Evolutionary conservation across 192 early-diverging fungal genomes (phyloP), one percentile per base, ranked within the genome.

Genomic region (Paraglomus brasilianum): DNA sequence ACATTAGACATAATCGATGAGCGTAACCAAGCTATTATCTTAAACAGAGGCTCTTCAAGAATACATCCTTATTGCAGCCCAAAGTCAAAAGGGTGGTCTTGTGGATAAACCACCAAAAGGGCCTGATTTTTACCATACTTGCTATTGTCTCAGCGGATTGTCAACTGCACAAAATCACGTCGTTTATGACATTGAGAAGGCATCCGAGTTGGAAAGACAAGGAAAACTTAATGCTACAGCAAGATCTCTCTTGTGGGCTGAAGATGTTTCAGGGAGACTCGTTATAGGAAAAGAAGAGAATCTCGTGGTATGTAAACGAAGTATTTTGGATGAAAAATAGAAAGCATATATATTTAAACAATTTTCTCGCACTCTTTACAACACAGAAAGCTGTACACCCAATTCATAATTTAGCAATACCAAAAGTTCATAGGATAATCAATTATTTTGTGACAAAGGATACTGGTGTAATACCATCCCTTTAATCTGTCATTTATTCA

Each of bases 81-180:
- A 99, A 73, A 74, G 82, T 44, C 74, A 76, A 13, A 59, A 63
- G 1, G 97, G 97, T 5, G 97, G 97, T 3, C 73, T 97, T 58
- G 82, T 86, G 43, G 97, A 99, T 75, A 99, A 97, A 74, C 97
- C 97, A 2, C 87, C 81, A 72, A 92, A 91, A 53, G 49, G 70
- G 1, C 83, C 90, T 0, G 97, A 98, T 71, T 88, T 87, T 49
- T 99, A 99, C 77, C 97, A 99, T 71, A 95, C 95, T 42, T 95
- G 93, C 69, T 99, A 99, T 73, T 86, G 87, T 24, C 81, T 99
- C 43, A 83, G 83, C 55, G 97, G 97, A 0, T 76, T 99, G 22
- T 94, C 95, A 5, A 71, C 87, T 19, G 80, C 91, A 6, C 97
- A 97, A 69, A 87, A 97, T 72, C 78, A 87, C 19, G 81, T 89